Evolutionary conservation across 306 rosid genomes (phyloP), one percentile per base, ranked within the genome.

Genomic region (Glycine tomentella): DNA sequence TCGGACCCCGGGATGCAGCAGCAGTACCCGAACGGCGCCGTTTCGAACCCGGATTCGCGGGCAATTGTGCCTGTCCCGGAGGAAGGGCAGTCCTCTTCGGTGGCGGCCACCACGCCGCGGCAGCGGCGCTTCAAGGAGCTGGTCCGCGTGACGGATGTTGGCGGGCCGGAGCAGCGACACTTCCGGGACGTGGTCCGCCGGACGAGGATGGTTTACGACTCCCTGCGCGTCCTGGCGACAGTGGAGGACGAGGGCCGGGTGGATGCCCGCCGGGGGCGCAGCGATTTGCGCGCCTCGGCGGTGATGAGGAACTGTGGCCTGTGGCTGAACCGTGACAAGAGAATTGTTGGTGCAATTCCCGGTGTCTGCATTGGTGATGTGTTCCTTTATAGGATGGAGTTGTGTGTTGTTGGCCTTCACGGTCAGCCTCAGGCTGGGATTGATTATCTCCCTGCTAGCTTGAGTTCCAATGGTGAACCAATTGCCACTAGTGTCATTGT

Each of bases 351-450:
- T 34, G 81, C 98, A 0, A 93, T 96, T 31, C 99, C 99, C 0
- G 99, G 99, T 2, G 79, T 96, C 44, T 90, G 88, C 71, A 78
- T 96, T 68, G 99, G 98, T 9, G 99, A 96, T 76, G 59, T 96
- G 31, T 96, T 96, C 81, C 85, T 90, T 14, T 92, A 90, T 38
- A 82, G 98, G 25, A 96, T 96, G 98, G 98, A 96, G 44, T 65
- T 96, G 48, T 87, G 90, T 49, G 97, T 96, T 15, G 94, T 96
- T 48, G 99, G 99, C 6, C 79, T 96, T 62, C 99, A 96, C 16
- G 98, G 98, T 49, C 97, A 93, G 15, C 78, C 92, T 13, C 98
- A 96, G 69, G 98, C 98, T 15, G 99, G 97, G n/a, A 96, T 96
- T 59, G 98, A 96, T 79, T 96, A 90, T 50, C 88, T 96, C 7